Conservation (phyloP, 2,329 filamentous ascomycete genomes). For the Sporothrix schenckii region DNA sequence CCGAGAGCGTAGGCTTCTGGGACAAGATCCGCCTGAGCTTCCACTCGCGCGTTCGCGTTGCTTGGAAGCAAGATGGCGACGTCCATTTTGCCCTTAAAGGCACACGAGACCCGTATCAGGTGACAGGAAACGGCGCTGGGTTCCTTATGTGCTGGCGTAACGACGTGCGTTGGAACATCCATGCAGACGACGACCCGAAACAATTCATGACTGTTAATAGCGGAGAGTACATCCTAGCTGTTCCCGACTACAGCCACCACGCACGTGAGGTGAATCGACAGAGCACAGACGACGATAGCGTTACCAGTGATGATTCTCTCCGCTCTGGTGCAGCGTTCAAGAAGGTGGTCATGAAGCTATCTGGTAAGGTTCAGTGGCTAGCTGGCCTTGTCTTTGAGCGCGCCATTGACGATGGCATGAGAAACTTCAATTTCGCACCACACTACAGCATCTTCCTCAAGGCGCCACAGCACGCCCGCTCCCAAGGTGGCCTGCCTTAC, state of each 20-base stretch:
- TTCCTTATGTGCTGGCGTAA: conserved; percentile 99
- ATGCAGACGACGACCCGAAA: conserved; percentile 81
- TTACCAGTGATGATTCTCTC: conserved; percentile 64
- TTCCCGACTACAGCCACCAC: conserved; percentile 90
- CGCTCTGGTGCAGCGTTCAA: conserved; percentile 85
- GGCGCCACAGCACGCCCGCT: conserved; percentile 72
- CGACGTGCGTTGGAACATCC: conserved; percentile 84
- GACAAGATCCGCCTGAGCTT: conserved; percentile 95
- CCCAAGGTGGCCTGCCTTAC: conserved; percentile 62
- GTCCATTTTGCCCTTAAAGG: conserved; percentile 92
- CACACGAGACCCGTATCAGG: conserved; percentile 86
- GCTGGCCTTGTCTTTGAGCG: conserved; percentile 91
- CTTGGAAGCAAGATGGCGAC: conserved; percentile 95
- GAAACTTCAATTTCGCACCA: conserved; percentile 86
- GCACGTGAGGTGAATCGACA: conserved; percentile 66
- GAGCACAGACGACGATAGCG: conserved; percentile 59
- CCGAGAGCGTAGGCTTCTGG: conserved; percentile 95
- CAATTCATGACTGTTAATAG: conserved; percentile 96
- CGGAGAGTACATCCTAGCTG: conserved; percentile 89
- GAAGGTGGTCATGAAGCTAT: conserved; percentile 98
- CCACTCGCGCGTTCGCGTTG: conserved; percentile 84
- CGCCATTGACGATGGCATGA: conserved; percentile 68
- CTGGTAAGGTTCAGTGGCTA: conserved; percentile 91
- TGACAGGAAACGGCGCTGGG: conserved; percentile 89
- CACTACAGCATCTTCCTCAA: conserved; percentile 91